Conservation (phyloP, 192 early-diverging fungal species). For the Thamnidium elegans region DNA sequence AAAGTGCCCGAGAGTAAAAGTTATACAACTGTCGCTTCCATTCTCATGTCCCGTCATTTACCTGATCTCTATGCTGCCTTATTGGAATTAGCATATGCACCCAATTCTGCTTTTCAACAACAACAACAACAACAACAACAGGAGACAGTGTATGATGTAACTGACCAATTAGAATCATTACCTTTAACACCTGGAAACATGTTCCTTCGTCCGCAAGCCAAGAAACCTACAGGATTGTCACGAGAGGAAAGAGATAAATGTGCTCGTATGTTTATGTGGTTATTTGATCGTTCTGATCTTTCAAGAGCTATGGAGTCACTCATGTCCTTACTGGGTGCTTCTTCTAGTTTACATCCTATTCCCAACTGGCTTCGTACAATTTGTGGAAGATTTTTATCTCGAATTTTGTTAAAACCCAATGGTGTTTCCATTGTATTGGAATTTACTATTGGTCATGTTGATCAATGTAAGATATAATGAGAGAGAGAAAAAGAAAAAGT, state of each 20-base stretch:
- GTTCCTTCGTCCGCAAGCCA: background rate
- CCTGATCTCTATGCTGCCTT: constrained; percentile 66
- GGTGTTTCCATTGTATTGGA: constrained; percentile 66
- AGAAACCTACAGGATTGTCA: background rate
- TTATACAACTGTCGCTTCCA: constrained; percentile 55
- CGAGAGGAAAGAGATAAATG: constrained; percentile 38
- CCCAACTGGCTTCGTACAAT: constrained; percentile 63
- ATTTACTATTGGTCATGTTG: constrained; percentile 59
- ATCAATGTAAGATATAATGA: constrained; percentile 30
- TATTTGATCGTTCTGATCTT: constrained; percentile 51
- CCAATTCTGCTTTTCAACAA: constrained; percentile 37
- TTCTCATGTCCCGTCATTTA: constrained; percentile 54
- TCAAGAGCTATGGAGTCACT: constrained; percentile 64
- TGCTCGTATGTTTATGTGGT: constrained; percentile 36
- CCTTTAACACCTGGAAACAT: constrained; percentile 11
- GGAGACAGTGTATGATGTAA: background rate
- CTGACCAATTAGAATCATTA: background rate
- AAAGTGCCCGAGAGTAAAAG: constrained; percentile 11
- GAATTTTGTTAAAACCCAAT: constrained; percentile 59
- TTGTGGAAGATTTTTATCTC: constrained; percentile 67
- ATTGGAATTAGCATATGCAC: constrained; percentile 67
- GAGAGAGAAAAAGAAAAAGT: background rate
- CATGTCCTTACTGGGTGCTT: constrained; percentile 53
- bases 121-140: background rate
- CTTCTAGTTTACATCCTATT: constrained; percentile 46